Evolutionary conservation across 2,329 filamentous ascomycete genomes (phyloP), one percentile per base, ranked within the genome.

Genomic region (Fusarium proliferatum): DNA sequence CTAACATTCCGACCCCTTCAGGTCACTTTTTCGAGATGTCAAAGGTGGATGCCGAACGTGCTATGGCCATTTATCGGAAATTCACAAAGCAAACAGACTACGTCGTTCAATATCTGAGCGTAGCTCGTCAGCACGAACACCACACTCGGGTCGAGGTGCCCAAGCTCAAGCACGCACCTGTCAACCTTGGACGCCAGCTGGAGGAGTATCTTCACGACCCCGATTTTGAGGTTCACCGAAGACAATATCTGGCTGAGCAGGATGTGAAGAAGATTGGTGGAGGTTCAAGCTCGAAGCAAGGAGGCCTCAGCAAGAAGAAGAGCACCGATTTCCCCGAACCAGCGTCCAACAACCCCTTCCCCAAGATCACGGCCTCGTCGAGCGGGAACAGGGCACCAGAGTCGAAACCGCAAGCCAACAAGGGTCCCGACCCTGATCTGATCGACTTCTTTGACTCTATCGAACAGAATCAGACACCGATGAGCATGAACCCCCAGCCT

Each of bases 11-110:
- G 61, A 59, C 52, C 80, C 72, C 48, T 30, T 38, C 72, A 97
- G 95, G 96, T 77, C 94, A 97, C 82, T 99, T 98, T 83, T 99
- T 99, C 78, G 96, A 99, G 84, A 96, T 99, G 93, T 98, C 96
- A 57, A 94, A 94, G 79, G 88, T 94, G 33, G 96, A 99, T 82
- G 97, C 96, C 67, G 94, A 98, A 81, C 90, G 95, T 72, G 95
- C 96, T 64, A 90, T 99, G 84, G 89, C 91, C 69, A 96, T 99
- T 70, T 99, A 99, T 84, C 94, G 95, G 80, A 93, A 88, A 21
- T 99, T 99, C 79, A 94, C 94, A 21, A 93, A 90, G 78, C 95
- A 97, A 82, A 99, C 96, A 11, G 95, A 98, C 77, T 90, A 92
- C 73, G 96, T 98, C 2, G 96, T 99, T 21, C 91, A 94, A 77